Evolutionary conservation across 2,329 filamentous ascomycete species (phyloP).

Genomic region (Podosphaera aphanis): DNA sequence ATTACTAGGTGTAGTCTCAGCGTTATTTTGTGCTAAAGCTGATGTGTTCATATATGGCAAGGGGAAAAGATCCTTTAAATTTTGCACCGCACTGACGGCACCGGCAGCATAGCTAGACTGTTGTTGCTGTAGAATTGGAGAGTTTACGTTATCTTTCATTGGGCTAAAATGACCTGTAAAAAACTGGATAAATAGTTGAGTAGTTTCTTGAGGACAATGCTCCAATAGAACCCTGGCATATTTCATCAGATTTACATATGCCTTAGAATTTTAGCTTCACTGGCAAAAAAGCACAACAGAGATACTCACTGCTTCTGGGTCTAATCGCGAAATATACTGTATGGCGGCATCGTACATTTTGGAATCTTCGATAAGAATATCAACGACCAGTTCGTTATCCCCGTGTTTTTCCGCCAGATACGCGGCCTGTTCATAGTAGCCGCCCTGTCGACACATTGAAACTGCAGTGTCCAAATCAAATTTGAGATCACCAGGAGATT

Average conservation of each 20-base stretch:
- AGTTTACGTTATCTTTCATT: constrained; percentile 30
- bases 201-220: constrained; percentile 62
- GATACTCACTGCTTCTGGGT: constrained; percentile 44
- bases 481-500: constrained; percentile 77
- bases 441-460: constrained; percentile 87
- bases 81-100: constrained; percentile 61
- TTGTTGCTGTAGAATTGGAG: constrained; percentile 5
- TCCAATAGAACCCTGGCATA: constrained; percentile 80
- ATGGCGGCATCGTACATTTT: constrained; percentile 75
- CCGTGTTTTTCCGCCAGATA: constrained; percentile 87
- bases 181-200: constrained; percentile 77
- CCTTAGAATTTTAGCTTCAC: constrained; percentile 23
- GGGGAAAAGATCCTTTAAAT: constrained; percentile 60
- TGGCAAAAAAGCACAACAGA: background rate
- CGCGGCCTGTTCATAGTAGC: constrained; percentile 89
- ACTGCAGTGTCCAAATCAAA: constrained; percentile 96
- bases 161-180: constrained; percentile 71
- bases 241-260: constrained; percentile 79
- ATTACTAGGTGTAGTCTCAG: constrained; percentile 29
- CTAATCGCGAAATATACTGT: constrained; percentile 72
- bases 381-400: constrained; percentile 80
- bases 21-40: constrained; percentile 24
- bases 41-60: constrained; percentile 62
- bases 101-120: constrained; percentile 17
- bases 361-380: constrained; percentile 87